Base-by-base conservation (phyloP, 2,329 filamentous ascomycete genomes). In the Sporothrix luriei region DNA sequence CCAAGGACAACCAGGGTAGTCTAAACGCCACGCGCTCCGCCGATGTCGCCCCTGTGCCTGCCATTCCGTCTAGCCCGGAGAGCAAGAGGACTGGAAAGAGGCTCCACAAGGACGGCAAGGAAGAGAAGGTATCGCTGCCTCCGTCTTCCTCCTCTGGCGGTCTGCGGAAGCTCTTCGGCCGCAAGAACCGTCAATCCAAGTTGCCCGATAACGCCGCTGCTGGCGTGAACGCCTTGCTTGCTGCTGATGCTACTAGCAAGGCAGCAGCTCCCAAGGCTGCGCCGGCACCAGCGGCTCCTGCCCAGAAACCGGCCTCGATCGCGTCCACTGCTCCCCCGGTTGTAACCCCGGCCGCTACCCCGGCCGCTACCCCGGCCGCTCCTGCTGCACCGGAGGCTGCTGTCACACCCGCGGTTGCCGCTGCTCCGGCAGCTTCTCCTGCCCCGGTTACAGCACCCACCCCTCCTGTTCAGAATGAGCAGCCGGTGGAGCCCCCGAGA, bases 161-260 rank as follows among this genome's bases (percentile, higher is more conserved):
- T 19, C 83, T 91, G 74, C 85, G 85, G 72, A 90, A 90, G 78
- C 81, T 91, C 54, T 91, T 91, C 75, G 84, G 84, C 61, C 85
- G 87, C 74, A 90, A 87, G 79, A 88, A 88, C 75, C 82, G 85
- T 71, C 76, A 79, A 70, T 89, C 84, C 48, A 90, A 85, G 78
- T 75, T 84, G 26, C 84, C 83, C 9, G 85, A 87, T 1, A 84
- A 84, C 71, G 83, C 85, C 49, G 81, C 81, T 69, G 79, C 78
- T 71, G 84, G 85, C 74, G 78, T 84, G 72, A 85, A 81, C 77
- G 81, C 75, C 75, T 84, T 85, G 82, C 83, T 84, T 74, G 82
- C 78, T 29, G 76, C 80, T 52, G 77, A 82, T 38, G 57, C 59
- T 7, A 29, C 33, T 33, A 38, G 26, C n/a, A 52, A 40, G 26